Evolutionary conservation across 768 basidiomycete species (phyloP).

Genomic region (Daedaleopsis nitida): DNA sequence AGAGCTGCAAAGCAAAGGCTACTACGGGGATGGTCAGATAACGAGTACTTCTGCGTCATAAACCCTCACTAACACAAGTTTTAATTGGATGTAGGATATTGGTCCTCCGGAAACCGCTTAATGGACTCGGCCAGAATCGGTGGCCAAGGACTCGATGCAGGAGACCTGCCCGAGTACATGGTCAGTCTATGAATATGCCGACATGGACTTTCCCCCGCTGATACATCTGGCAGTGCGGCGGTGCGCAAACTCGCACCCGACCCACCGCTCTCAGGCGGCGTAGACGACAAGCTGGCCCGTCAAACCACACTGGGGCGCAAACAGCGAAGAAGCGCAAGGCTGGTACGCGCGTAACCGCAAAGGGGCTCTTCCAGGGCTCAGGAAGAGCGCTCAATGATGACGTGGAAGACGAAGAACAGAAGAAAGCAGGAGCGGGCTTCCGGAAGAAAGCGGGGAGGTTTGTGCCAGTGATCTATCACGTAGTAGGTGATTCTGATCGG

Average conservation of each 20-base stretch:
- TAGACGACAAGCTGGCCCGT: conserved; percentile 49
- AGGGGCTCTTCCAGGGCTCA: conserved; percentile 58
- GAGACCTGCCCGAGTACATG: conserved; percentile 78
- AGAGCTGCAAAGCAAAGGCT: conserved; percentile 70
- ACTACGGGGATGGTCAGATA: conserved; percentile 75
- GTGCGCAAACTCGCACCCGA: conserved; percentile 66
- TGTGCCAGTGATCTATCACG: neutral
- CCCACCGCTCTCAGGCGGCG: conserved; percentile 49
- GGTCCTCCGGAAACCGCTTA: conserved; percentile 77
- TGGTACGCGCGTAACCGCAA: conserved; percentile 65
- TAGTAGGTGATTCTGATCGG: neutral
- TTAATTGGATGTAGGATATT: conserved; percentile 55
- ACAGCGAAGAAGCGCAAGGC: conserved; percentile 71
- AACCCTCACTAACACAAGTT: too few relatives aligned
- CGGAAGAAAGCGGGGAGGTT: conserved; percentile 70
- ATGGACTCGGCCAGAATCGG: conserved; percentile 60
- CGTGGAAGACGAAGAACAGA: conserved; percentile 36
- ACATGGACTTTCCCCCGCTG: neutral
- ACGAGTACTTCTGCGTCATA: neutral
- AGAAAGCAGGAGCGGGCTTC: conserved; percentile 59
- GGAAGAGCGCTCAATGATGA: conserved; percentile 55
- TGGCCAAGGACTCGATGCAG: conserved; percentile 51
- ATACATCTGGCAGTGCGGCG: conserved; percentile 61
- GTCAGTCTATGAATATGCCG: conserved; percentile 37
- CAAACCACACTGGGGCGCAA: conserved; percentile 60